Evolutionary conservation across 202 grass and related monocot genomes (phyloP), one percentile per base, ranked within the genome.

Genomic region (Dendrocalamus latiflorus): DNA sequence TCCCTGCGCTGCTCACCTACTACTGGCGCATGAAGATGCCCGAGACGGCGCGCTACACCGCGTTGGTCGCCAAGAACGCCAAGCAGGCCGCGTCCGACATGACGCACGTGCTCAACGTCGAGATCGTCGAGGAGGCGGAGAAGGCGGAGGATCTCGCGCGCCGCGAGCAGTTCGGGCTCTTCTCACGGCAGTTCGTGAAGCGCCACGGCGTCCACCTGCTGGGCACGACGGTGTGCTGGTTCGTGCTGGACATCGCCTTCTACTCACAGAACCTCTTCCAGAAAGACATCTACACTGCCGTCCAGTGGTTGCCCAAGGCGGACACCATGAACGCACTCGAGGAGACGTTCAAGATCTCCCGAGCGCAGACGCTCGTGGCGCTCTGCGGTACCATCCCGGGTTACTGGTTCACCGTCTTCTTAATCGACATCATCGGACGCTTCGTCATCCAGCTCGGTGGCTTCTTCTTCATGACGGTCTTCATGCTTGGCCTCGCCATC

Each of bases 21-120:
- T n/a, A n/a, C n/a, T n/a, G n/a, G n/a, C n/a, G n/a, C n/a, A n/a
- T n/a, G n/a, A n/a, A n/a, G n/a, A n/a, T 94, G 91, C 91, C 91
- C 1, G 91, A 94, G 81, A 94, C 91, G 30, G 91, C 89, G 51
- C 58, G 91, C 0, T 94, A 94, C 85, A 94, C 91, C 0, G 91
- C 91, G 6, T 80, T 94, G 0, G 83, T 94, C 6, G 91, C 82
- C 70, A 89, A 85, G 81, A 91, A 94, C 84, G 86, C 91, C 24
- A 91, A 94, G 81, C 86, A 89, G 57, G 91, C 91, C 0, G 83
- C 91, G 1, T 26, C 86, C 7, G 91, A 94, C 83, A 94, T 94
- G 91, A 45, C 89, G 6, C 77, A 58, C n/a, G 86, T 88, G 10
- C 82, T 91, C 8, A 66, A 88, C 12, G 34, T 84, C 0, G 66